phyloP scores from a whole-genome alignment of 108 stramenopile species.

The Nitzschia sp. region DNA sequence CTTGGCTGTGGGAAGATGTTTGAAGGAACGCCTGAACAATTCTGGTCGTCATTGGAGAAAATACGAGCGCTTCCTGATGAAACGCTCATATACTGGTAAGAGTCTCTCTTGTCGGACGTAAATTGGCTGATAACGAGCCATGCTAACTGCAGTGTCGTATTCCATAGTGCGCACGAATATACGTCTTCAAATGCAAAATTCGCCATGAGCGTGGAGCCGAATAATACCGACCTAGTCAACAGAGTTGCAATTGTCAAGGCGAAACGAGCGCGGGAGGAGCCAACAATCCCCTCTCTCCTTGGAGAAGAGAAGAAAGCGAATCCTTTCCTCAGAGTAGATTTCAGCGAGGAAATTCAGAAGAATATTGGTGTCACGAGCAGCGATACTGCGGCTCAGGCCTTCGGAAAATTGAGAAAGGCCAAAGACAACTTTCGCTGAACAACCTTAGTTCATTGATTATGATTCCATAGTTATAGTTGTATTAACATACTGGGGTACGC shows the following conservation, averaged over 20 bases:
- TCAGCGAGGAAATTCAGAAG: slow-evolving; percentile 65
- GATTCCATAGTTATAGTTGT: background rate
- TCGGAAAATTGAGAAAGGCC: slow-evolving; percentile 63
- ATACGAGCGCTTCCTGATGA: slow-evolving; percentile 76
- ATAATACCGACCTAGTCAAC: slow-evolving; percentile 55
- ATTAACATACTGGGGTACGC: background rate
- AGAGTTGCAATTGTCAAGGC: slow-evolving; percentile 52
- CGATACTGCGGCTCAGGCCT: slow-evolving; percentile 53
- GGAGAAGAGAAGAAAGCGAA: slow-evolving; percentile 75
- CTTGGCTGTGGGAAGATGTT: slow-evolving; percentile 90
- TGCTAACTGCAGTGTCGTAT: background rate
- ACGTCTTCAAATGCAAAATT: slow-evolving; percentile 77
- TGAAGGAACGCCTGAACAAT: slow-evolving; percentile 81
- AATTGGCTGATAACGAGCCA: background rate
- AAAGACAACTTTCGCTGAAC: slow-evolving; percentile 62
- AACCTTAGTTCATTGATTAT: background rate
- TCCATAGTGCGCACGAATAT: slow-evolving; percentile 80
- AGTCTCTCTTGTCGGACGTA: background rate
- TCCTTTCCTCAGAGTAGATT: slow-evolving; percentile 78
- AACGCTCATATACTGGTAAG: slow-evolving; percentile 72
- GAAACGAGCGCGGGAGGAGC: slow-evolving; percentile 53
- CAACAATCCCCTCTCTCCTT: slow-evolving; percentile 77
- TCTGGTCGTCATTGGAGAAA: slow-evolving; percentile 61
- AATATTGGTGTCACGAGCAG: slow-evolving; percentile 54
- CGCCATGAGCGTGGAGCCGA: slow-evolving; percentile 77